These are phyloP conservation scores for Rhodotorula sp. DNA, from an alignment of 1,284 basidiomycete genomes.

Conservation along the genomic window DNA sequence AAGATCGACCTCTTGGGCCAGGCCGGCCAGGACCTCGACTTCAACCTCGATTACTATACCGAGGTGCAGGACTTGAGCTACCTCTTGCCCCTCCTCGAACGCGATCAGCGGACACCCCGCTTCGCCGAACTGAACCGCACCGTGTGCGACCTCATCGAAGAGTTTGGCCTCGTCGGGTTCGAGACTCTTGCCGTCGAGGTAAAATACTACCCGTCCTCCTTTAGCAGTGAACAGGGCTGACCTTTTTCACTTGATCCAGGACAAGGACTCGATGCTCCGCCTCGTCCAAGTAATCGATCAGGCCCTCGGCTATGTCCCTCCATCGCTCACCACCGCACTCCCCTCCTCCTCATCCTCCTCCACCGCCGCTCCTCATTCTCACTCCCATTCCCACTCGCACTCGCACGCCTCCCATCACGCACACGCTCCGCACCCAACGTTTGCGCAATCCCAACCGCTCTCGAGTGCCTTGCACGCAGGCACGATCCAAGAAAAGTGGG, in stretches of 20 bases:
- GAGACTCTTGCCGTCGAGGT: slow-evolving; percentile 96
- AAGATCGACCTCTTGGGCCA: slow-evolving; percentile 87
- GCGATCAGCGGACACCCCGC: slow-evolving; percentile 62
- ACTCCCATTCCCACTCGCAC: slow-evolving; percentile 16
- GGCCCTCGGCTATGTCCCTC: slow-evolving; percentile 81
- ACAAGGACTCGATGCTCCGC: slow-evolving; percentile 88
- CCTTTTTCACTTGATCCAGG: slow-evolving; percentile 55
- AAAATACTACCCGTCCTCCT: slow-evolving; percentile 38
- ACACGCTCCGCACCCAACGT: slow-evolving; percentile 57
- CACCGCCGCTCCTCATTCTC: background rate
- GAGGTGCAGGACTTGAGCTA: slow-evolving; percentile 95
- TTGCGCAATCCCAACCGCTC: slow-evolving; percentile 63
- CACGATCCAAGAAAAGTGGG: slow-evolving; percentile 57
- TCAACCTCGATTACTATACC: slow-evolving; percentile 97
- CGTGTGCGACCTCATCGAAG: slow-evolving; percentile 87
- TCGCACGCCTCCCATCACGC: slow-evolving; percentile 47
- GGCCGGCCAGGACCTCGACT: slow-evolving; percentile 86
- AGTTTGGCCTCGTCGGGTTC: slow-evolving; percentile 91
- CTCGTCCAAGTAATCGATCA: slow-evolving; percentile 78
- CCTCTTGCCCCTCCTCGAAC: slow-evolving; percentile 69
- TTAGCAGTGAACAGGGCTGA: background rate
- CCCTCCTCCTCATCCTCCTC: slow-evolving; percentile 10
- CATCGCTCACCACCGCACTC: slow-evolving; percentile 50
- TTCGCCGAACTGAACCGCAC: slow-evolving; percentile 80
- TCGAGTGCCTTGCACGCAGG: slow-evolving; percentile 55